A percentile compares a stretch with the other conserved stretches of the same genome.
phyloP scores from a whole-genome alignment of 208 protist species.

The Ichthyophonus hoferi region DNA sequence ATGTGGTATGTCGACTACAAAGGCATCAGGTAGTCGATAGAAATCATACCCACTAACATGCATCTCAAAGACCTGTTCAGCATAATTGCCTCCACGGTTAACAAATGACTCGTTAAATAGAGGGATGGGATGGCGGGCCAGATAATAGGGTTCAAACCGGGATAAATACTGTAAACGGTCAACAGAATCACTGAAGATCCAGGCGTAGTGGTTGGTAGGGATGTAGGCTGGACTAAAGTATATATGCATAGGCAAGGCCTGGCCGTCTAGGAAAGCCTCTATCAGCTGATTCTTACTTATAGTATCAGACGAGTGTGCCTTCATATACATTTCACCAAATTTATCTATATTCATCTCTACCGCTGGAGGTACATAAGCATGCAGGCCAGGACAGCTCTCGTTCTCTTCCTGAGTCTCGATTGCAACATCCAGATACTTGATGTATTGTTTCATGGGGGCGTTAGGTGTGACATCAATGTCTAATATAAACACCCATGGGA shows the following conservation, averaged over 20 bases:
- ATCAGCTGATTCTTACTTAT: constrained; percentile 11
- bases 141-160: constrained; percentile 45
- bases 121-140: constrained; percentile 21
- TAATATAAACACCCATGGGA: constrained; percentile 22
- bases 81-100: constrained; percentile 44
- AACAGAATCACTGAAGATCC: neutral
- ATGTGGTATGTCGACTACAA: constrained; percentile 38
- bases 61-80: constrained; percentile 43
- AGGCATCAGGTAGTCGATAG: constrained; percentile 26
- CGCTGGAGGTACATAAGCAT: constrained; percentile 26
- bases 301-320: neutral
- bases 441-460: neutral
- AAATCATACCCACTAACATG: constrained; percentile 23
- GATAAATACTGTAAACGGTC: constrained; percentile 7
- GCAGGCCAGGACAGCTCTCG: constrained; percentile 13
- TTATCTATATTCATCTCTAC: constrained; percentile 20
- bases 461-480: constrained; percentile 37
- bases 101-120: constrained; percentile 41
- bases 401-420: neutral
- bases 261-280: constrained; percentile 18
- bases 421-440: neutral
- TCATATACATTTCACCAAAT: neutral
- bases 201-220: constrained; percentile 30
- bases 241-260: constrained; percentile 26
- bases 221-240: constrained; percentile 38